Percentiles rank a stretch among this genome's conserved stretches.
Conservation (phyloP, 768 basidiomycete species). For the Kwoniella botswanensis region DNA sequence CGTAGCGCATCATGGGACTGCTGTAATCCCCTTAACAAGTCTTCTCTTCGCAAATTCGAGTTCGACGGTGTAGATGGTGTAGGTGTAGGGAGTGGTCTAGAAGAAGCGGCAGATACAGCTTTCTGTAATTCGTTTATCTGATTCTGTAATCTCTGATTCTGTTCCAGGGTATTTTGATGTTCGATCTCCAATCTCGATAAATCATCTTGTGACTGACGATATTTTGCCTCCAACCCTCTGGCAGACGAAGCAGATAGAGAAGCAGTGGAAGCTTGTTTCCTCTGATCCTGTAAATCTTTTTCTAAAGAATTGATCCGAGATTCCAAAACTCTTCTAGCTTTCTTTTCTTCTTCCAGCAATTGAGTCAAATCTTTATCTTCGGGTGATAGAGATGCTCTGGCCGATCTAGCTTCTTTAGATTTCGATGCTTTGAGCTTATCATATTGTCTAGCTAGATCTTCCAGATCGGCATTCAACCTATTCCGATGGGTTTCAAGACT, state of each 20-base stretch:
- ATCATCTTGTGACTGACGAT: slow-evolving; percentile 34
- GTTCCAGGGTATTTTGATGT: slow-evolving; percentile 29
- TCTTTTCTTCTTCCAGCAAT: slow-evolving; percentile 72
- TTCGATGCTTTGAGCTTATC: slow-evolving; percentile 60
- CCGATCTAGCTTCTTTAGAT: slow-evolving; percentile 43
- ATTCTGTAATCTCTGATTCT: slow-evolving; percentile 32
- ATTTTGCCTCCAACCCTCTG: slow-evolving; percentile 32
- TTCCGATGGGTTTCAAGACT: slow-evolving; percentile 83
- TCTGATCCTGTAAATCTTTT: slow-evolving; percentile 60
- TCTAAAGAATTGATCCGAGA: slow-evolving; percentile 54
- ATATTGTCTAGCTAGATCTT: slow-evolving; percentile 76
- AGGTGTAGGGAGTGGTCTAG: not conserved
- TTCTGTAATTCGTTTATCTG: slow-evolving; percentile 41
- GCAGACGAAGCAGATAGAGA: slow-evolving; percentile 17
- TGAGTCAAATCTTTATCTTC: slow-evolving; percentile 71
- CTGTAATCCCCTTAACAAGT: slow-evolving; percentile 48
- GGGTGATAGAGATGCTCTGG: slow-evolving; percentile 41
- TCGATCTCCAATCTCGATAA: slow-evolving; percentile 28
- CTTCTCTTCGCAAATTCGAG: slow-evolving; percentile 31
- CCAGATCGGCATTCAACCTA: slow-evolving; percentile 75
- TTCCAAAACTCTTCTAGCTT: slow-evolving; percentile 67
- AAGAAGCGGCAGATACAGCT: slow-evolving; percentile 3
- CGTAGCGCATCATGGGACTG: slow-evolving; percentile 49
- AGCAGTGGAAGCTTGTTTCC: slow-evolving; percentile 40
- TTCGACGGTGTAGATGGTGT: slow-evolving; percentile 13